Conservation (phyloP, 352 stramenopile genomes). For the Aphanomyces cochlioides region DNA sequence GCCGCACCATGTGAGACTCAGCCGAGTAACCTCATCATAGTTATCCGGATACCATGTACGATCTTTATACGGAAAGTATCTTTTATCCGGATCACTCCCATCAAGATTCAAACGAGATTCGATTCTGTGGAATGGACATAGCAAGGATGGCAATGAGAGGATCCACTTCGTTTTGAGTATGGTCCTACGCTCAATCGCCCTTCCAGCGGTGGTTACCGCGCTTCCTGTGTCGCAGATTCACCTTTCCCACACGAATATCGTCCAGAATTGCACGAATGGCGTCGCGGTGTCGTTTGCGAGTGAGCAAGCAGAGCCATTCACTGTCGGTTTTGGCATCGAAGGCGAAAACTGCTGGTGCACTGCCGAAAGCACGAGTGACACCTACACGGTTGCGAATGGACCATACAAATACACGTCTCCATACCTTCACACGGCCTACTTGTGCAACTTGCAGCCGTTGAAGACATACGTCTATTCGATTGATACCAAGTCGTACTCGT, state of each 20-base stretch:
- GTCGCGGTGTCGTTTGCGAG: constrained; percentile 48
- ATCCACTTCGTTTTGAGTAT: too few relatives aligned
- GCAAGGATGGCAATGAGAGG: too few relatives aligned
- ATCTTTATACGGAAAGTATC: too few relatives aligned
- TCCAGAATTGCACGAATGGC: constrained; percentile 39
- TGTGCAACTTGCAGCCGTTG: constrained; percentile 41
- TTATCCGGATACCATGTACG: too few relatives aligned
- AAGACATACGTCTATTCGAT: constrained; percentile 39
- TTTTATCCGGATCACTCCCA: too few relatives aligned
- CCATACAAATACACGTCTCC: constrained; percentile 41
- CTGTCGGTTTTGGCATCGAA: constrained; percentile 35
- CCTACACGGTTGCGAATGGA: constrained; percentile 39
- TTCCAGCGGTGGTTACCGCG: constrained; percentile 29
- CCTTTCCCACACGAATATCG: constrained; percentile 39
- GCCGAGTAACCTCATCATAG: too few relatives aligned
- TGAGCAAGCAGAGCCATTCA: constrained; percentile 16
- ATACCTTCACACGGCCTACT: constrained; percentile 48
- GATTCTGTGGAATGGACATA: too few relatives aligned
- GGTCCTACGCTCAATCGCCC: too few relatives aligned
- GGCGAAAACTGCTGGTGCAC: constrained; percentile 22
- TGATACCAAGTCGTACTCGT: constrained; percentile 27
- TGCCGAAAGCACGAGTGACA: constrained; percentile 17
- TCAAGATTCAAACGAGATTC: too few relatives aligned
- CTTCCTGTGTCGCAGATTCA: constrained; percentile 46
- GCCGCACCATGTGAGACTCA: too few relatives aligned